Evolutionary conservation across 441 rosid species (phyloP).

Genomic region (Pelargonium fulgidum): DNA sequence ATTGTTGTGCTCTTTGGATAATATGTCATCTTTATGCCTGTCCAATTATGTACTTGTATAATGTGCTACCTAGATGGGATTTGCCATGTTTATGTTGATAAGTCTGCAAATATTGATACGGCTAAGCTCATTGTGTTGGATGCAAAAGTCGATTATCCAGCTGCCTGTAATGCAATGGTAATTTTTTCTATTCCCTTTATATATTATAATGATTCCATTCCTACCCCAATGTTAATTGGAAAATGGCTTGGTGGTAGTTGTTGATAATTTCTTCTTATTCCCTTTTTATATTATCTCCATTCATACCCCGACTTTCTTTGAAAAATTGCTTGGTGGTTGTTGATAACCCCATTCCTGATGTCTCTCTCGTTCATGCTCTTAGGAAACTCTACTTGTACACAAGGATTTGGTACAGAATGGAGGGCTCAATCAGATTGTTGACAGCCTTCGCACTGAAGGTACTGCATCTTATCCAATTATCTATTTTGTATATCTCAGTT

Average conservation of each 20-base stretch:
- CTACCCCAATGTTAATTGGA: no score
- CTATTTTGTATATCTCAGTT: conserved; percentile 4
- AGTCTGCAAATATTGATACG: conserved; percentile 72
- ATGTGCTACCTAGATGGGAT: conserved; percentile 59
- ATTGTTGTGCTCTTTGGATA: background rate
- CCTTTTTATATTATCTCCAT: no score
- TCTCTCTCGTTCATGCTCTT: no score
- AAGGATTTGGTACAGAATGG: conserved; percentile 28
- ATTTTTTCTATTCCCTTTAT: conserved; percentile 22
- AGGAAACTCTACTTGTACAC: conserved; percentile 49
- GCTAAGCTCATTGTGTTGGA: conserved; percentile 73
- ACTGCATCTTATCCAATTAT: no score
- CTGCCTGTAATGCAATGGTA: conserved; percentile 98
- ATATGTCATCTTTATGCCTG: no score
- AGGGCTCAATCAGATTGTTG: conserved; percentile 21
- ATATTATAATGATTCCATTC: no score
- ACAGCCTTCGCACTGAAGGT: no score
- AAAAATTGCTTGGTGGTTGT: no score
- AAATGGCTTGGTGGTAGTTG: no score
- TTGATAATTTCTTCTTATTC: background rate
- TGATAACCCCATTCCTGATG: no score
- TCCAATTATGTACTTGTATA: no score
- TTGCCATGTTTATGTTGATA: conserved; percentile 90
- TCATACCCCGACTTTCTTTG: no score
- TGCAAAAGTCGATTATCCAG: conserved; percentile 93